Conservation (phyloP, 805 yeast species). For the Metschnikowia peoriensis region DNA sequence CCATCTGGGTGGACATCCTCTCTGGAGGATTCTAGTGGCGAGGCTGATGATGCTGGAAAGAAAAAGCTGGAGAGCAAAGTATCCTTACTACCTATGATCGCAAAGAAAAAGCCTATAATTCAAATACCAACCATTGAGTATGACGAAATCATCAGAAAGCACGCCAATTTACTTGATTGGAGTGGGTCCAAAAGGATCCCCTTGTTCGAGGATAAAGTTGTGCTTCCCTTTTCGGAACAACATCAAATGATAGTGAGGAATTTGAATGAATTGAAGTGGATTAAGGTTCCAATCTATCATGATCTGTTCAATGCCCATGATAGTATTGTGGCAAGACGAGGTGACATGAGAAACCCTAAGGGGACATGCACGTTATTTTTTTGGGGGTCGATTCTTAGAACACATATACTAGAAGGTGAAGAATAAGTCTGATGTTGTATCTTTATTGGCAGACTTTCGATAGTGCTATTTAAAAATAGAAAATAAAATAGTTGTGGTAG, state of each 20-base stretch:
- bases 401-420: conserved; percentile 21
- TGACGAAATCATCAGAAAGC: conserved; percentile 2
- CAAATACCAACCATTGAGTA: conserved; percentile 3
- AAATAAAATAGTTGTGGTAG: no score
- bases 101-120: neutral
- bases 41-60: neutral
- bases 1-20: neutral
- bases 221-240: conserved; percentile 37
- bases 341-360: conserved; percentile 47
- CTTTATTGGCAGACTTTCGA: no score
- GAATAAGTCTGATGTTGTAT: no score
- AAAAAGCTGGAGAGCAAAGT: neutral
- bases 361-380: conserved; percentile 53
- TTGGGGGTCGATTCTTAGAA: conserved; percentile 44
- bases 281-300: conserved; percentile 70
- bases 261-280: conserved; percentile 69
- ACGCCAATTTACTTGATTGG: neutral
- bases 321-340: conserved; percentile 77
- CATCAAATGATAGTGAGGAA: conserved; percentile 45
- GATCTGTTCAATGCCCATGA: conserved; percentile 82
- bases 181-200: conserved; percentile 18
- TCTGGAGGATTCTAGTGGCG: conserved; percentile 2
- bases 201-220: conserved; percentile 29
- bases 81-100: neutral
- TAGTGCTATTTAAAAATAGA: neutral